Percentiles rank a stretch among this genome's conserved stretches.
Evolutionary conservation across 495 filamentous ascomycete species (phyloP).

Genomic region (Hyaloscypha bicolor): DNA sequence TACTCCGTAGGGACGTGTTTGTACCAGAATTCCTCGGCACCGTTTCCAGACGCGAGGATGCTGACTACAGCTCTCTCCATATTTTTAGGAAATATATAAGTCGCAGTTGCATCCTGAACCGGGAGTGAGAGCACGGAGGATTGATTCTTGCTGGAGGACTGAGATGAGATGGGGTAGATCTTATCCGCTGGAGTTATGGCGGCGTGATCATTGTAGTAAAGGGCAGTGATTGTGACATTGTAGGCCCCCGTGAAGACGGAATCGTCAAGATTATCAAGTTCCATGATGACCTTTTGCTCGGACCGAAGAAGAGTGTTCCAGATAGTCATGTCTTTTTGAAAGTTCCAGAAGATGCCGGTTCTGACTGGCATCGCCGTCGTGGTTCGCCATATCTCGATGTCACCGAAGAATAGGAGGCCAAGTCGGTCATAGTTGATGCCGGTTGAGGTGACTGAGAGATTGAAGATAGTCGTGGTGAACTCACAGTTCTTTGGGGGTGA

Average conservation of each 20-base stretch:
- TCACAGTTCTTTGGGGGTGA: conserved; percentile 66
- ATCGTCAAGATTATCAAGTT: conserved; percentile 77
- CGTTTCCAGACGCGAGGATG: conserved; percentile 65
- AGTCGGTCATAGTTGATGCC: conserved; percentile 80
- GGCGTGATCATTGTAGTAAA: conserved; percentile 51
- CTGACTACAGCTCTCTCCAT: conserved; percentile 63
- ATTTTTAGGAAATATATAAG: conserved; percentile 50
- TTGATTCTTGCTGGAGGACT: conserved; percentile 44
- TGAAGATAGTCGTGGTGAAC: conserved; percentile 78
- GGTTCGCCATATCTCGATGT: conserved; percentile 79
- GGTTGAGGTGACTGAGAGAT: conserved; percentile 72
- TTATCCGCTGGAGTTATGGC: conserved; percentile 46
- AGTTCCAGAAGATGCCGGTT: conserved; percentile 69
- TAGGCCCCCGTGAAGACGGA: conserved; percentile 53
- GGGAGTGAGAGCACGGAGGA: conserved; percentile 62
- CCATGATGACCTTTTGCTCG: conserved; percentile 78
- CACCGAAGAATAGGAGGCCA: conserved; percentile 74
- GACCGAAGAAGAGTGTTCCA: conserved; percentile 65
- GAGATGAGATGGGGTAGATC: conserved; percentile 64
- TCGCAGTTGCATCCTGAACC: conserved; percentile 49
- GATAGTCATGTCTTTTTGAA: conserved; percentile 79
- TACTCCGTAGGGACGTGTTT: conserved; percentile 60
- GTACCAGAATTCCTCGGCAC: conserved; percentile 73
- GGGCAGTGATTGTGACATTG: conserved; percentile 64
- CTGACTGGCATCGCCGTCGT: conserved; percentile 77